Evolutionary conservation across 495 filamentous ascomycete genomes (phyloP).

Genomic region (Immersiella caudata): DNA sequence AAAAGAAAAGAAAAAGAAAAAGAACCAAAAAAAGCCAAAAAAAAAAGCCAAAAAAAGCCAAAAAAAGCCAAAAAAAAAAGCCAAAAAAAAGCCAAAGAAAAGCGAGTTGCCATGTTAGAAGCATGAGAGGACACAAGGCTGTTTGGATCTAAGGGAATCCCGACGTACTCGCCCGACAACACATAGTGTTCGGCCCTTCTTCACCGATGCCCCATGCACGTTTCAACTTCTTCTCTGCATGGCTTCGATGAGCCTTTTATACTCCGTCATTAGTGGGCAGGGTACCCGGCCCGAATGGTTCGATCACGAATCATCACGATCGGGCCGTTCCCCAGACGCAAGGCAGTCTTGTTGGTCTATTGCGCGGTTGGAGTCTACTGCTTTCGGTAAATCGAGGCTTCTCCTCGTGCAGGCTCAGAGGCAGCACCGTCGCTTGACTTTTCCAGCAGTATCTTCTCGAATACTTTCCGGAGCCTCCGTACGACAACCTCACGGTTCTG

Average conservation of each 20-base stretch:
- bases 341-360: not conserved
- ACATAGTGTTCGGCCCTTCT: constrained; percentile 14
- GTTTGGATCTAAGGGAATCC: no score
- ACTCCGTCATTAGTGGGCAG: not conserved
- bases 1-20: no score
- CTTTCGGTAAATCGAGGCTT: constrained; percentile 31
- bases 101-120: no score
- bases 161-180: not conserved
- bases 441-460: constrained; percentile 44
- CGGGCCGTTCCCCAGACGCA: not conserved
- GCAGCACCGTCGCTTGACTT: constrained; percentile 19
- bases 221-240: not conserved
- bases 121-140: no score
- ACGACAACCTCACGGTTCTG: constrained; percentile 52
- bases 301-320: not conserved
- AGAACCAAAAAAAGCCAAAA: no score
- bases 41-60: no score
- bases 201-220: not conserved
- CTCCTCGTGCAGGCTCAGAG: constrained; percentile 9
- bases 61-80: no score
- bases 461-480: constrained; percentile 49
- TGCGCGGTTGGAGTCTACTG: not conserved
- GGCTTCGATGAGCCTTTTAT: not conserved
- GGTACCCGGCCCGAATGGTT: not conserved
- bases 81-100: no score